Conservation (phyloP, 495 filamentous ascomycete genomes). For the Recurvomyces mirabilis region DNA sequence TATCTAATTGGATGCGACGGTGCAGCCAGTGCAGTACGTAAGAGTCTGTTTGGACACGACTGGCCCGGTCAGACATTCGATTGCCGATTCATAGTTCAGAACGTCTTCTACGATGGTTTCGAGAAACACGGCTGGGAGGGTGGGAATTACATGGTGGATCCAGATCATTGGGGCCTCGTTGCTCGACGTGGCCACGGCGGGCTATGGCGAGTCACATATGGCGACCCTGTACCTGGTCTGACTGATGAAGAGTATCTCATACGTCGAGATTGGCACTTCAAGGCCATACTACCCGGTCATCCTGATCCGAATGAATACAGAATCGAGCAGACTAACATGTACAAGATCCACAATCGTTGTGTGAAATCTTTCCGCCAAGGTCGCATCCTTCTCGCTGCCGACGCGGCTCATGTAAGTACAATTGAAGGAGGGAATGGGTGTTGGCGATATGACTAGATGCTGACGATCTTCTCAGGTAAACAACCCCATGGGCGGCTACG, state of each 20-base stretch:
- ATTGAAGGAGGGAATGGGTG: conserved; percentile 8
- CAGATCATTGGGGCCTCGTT: conserved; percentile 22
- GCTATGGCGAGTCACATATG: conserved; percentile 18
- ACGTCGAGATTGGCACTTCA: conserved; percentile 9
- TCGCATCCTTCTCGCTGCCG: conserved; percentile 17
- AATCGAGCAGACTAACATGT: conserved; percentile 9
- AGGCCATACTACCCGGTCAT: conserved; percentile 14
- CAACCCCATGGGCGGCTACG: conserved; percentile 5
- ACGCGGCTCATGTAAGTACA: conserved; percentile 15
- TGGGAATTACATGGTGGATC: conserved; percentile 19
- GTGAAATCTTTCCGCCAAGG: conserved; percentile 10
- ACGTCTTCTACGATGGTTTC: conserved; percentile 21
- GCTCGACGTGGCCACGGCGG: conserved; percentile 14
- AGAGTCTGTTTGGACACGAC: conserved; percentile 12
- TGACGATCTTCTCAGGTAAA: no score
- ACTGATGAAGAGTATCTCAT: conserved; percentile 14
- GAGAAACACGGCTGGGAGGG: conserved; percentile 20
- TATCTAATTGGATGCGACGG: conserved; percentile 14
- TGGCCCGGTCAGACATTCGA: conserved; percentile 17
- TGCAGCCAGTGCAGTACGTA: conserved; percentile 12
- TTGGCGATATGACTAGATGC: conserved; percentile 12
- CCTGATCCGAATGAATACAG: conserved; percentile 15
- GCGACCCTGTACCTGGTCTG: conserved; percentile 11
- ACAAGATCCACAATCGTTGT: conserved; percentile 17
- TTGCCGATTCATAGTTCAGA: conserved; percentile 17